Evolutionary conservation across 2,329 filamentous ascomycete species (phyloP).

Genomic region (Ascomycota sp.): DNA sequence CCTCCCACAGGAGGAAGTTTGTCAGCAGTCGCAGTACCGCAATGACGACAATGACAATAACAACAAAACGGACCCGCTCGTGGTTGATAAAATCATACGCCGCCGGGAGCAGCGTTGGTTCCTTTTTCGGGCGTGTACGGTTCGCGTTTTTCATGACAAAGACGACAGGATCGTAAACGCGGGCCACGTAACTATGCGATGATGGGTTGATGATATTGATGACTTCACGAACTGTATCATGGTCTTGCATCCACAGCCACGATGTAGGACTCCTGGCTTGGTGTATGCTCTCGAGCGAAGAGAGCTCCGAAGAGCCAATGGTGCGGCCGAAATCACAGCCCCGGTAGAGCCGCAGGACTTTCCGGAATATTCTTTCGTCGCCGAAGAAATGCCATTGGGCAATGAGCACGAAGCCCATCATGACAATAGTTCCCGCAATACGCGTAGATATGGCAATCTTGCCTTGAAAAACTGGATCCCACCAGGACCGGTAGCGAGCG

Average conservation of each 20-base stretch:
- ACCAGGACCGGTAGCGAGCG: conserved; percentile 22
- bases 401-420: conserved; percentile 50
- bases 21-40: conserved; percentile 49
- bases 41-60: conserved; percentile 41
- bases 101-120: conserved; percentile 15
- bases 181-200: conserved; percentile 50
- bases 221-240: conserved; percentile 57
- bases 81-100: conserved; percentile 46
- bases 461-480: conserved; percentile 41
- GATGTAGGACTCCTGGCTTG: conserved; percentile 57
- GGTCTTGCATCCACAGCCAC: conserved; percentile 60
- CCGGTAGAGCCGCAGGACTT: conserved; percentile 8
- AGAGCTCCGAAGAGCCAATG: conserved; percentile 12
- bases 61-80: conserved; percentile 35
- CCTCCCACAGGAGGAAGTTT: conserved; percentile 53
- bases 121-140: conserved; percentile 31
- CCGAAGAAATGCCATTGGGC: conserved; percentile 66
- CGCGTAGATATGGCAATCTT: conserved; percentile 48
- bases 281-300: conserved; percentile 40
- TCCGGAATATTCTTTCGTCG: conserved; percentile 22
- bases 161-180: conserved; percentile 54
- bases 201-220: conserved; percentile 56
- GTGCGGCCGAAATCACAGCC: conserved; percentile 2
- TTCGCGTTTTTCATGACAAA: conserved; percentile 52
- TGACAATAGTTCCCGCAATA: conserved; percentile 53